phyloP scores from a whole-genome alignment of 2,329 filamentous ascomycete genomes.

The Corniculantispora saksenae region DNA sequence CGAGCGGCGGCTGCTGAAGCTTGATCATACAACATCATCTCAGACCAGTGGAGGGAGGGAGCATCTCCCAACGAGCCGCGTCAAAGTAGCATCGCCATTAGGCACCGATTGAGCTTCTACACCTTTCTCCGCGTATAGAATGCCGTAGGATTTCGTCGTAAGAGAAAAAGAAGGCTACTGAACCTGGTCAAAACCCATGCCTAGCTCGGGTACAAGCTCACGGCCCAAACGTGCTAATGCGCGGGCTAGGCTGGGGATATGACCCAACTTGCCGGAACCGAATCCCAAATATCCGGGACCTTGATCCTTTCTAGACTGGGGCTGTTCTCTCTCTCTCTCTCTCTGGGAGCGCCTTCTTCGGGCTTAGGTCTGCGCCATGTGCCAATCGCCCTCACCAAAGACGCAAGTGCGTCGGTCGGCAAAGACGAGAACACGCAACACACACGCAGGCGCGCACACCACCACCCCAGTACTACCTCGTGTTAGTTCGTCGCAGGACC shows the following conservation, averaged over 20 bases:
- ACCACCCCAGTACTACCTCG: background rate
- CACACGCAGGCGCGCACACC: background rate
- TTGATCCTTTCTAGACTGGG: background rate
- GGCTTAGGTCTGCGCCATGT: background rate
- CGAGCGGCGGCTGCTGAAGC: too few relatives aligned
- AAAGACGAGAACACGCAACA: too few relatives aligned
- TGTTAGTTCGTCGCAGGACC: background rate
- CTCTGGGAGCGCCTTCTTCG: too few relatives aligned
- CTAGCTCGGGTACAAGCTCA: background rate
- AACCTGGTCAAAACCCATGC: background rate
- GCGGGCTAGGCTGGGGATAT: background rate
- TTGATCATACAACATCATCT: too few relatives aligned
- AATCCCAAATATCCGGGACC: constrained; percentile 1
- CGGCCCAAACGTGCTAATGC: constrained; percentile 11
- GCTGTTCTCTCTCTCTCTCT: too few relatives aligned
- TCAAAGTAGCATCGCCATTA: background rate
- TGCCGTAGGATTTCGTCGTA: background rate
- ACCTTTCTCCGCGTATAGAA: background rate
- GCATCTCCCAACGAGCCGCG: background rate
- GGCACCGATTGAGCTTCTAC: background rate
- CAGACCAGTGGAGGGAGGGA: too few relatives aligned
- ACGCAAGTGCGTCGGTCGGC: too few relatives aligned
- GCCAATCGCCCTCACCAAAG: background rate
- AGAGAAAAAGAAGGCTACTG: background rate
- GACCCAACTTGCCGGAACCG: constrained; percentile 15